Evolutionary conservation across 2,329 filamentous ascomycete genomes (phyloP), one percentile per base, ranked within the genome.

Genomic region (Pseudogymnoascus pannorum): DNA sequence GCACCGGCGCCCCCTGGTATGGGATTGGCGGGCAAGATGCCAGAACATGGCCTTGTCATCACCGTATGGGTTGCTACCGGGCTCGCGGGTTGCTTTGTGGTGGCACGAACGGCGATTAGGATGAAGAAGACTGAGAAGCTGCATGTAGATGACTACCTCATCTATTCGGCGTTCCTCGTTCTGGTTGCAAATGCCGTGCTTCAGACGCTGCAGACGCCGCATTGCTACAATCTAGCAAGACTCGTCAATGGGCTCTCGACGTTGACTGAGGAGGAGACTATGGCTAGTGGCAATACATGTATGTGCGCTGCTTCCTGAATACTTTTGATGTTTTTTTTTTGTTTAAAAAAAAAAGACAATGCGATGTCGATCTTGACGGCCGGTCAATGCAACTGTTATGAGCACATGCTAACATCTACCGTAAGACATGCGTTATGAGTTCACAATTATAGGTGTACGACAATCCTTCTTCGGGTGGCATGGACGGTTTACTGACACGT

Each of bases 171-270:
- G 9, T 54, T 54, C 31, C 44, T 54, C 9, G 24, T 54, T n/a
- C 44, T 54, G 8, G 16, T 54, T 54, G 44, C 9, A n/a, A 54
- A 54, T 54, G 44, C 44, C 24, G 44, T 54, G 24, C 44, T 54
- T 54, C 26, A 54, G n/a, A 54, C 44, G 2, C 5, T 54, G 7
- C 44, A 54, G 24, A 6, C 44, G 24, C 44, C 44, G 24, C 26
- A 54, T 29, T 29, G 24, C 44, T 54, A 31, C n/a, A 54, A 29
- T 7, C 8, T 54, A 9, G 24, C 44, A 12, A 54, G 24, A 24
- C 44, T 54, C 5, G n/a, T 54, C n/a, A 29, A 54, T 54, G 24
- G 24, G 7, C 14, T 54, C 8, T 31, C 44, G n/a, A 54, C 44
- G n/a, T 31, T 18, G 24, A 29, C 44, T n/a, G 7, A 26, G 22